Base-by-base conservation (phyloP, 805 yeast genomes). In the Ogataea polymorpha region DNA sequence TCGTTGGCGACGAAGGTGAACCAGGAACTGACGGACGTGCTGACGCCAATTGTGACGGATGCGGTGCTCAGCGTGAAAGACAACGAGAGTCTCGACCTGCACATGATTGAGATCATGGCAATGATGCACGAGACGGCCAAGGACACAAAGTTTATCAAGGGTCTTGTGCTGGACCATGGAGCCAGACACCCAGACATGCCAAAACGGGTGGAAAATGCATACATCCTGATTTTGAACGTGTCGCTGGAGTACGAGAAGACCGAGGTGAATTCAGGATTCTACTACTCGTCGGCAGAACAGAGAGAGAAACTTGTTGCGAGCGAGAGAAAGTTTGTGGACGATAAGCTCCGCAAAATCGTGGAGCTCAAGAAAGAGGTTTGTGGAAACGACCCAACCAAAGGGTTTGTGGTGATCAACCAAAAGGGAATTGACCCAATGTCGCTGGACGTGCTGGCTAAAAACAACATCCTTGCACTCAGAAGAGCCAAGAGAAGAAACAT, bases 111-210 rank as follows among this genome's bases (percentile, higher is more conserved):
- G 69, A 86, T 93, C 59, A 93, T 93, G 95, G 82, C 93, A 52
- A 95, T 93, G 98, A 96, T 93, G 75, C 91, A 86, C 59, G 86
- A 87, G 52, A 75, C 83, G 27, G 87, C 93, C 24, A 77, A 81
- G 46, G 93, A 90, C 41, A 90, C 98, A 14, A 73, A 75, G 56
- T 79, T 93, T 45, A 72, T 93, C 50, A 80, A 77, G 54, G 99
- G 99, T 33, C 75, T 93, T 53, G 99, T 93, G 26, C 74, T 93
- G 50, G 99, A 93, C 63, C 99, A 93, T 63, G 99, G 99, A 52
- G 97, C 96, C 13, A 80, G 99, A 63, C 99, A 93, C 71, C 99
- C 99, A 33, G 99, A 93, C 66, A 93, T 93, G 99, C 99, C 99
- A 44, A 85, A 81, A 51, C 68, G 80, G 41, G 82, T 93, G 14